phyloP scores from a whole-genome alignment of 2,329 filamentous ascomycete species.

The Pseudonectria foliicola region DNA sequence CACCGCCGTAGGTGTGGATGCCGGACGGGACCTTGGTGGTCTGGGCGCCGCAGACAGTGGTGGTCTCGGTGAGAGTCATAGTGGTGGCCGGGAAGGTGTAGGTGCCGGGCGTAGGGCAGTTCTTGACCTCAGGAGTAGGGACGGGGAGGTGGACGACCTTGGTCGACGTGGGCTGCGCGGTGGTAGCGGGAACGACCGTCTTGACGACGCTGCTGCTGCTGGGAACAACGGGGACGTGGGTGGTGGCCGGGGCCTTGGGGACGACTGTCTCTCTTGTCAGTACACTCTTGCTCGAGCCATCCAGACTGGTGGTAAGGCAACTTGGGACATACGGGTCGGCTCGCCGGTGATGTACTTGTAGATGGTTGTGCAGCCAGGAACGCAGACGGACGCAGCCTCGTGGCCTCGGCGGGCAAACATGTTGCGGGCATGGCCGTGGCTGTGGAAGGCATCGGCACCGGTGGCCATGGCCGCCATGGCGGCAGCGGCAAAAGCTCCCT shows the following conservation, averaged over 20 bases:
- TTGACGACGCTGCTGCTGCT: conserved; percentile 25
- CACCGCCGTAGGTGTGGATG: conserved; percentile 63
- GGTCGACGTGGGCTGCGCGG: conserved; percentile 11
- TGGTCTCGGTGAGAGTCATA: conserved; percentile 57
- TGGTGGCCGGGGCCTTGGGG: conserved; percentile 28
- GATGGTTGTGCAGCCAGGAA: conserved; percentile 63
- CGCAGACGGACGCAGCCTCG: conserved; percentile 45
- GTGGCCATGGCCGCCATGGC: conserved; percentile 54
- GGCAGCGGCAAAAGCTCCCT: conserved; percentile 60
- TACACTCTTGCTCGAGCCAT: not conserved
- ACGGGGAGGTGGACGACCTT: conserved; percentile 39
- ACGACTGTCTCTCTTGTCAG: conserved; percentile 29
- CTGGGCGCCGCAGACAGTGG: conserved; percentile 58
- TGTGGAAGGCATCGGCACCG: conserved; percentile 47
- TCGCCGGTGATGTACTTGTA: conserved; percentile 64
- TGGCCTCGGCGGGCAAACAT: conserved; percentile 47
- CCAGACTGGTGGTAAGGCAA: not conserved
- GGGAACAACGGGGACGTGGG: conserved; percentile 15
- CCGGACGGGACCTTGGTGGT: conserved; percentile 56
- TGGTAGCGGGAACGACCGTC: too few relatives aligned
- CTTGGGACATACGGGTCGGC: conserved; percentile 49
- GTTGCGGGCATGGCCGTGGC: conserved; percentile 58
- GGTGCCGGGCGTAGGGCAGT: conserved; percentile 58
- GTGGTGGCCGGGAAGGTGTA: conserved; percentile 73
- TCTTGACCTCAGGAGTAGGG: conserved; percentile 45